Conservation (phyloP, 2,329 filamentous ascomycete species). For the Colletotrichum navitas region DNA sequence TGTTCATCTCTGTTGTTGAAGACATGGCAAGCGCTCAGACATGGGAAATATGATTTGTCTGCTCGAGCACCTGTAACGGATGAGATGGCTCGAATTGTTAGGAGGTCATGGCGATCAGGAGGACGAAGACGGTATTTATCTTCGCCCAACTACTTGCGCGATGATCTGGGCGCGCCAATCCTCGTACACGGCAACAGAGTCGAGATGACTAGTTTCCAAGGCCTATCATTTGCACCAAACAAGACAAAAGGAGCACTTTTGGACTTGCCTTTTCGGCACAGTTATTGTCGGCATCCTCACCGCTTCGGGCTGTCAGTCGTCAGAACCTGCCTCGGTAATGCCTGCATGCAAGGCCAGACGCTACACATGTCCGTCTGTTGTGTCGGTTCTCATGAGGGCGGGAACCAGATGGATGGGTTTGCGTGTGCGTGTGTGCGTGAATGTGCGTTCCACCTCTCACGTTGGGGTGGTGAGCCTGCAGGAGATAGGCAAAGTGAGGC, state of each 20-base stretch:
- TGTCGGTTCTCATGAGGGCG: conserved; percentile 29
- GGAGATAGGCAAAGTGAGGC: conserved; percentile 43
- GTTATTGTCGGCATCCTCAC: conserved; percentile 34
- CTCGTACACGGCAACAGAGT: conserved; percentile 21
- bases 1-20: conserved; percentile 59
- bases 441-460: conserved; percentile 26
- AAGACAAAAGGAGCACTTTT: conserved; percentile 35
- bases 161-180: conserved; percentile 28
- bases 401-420: conserved; percentile 29
- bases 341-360: conserved; percentile 38
- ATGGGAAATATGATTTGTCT: conserved; percentile 23
- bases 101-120: conserved; percentile 32
- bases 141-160: conserved; percentile 12
- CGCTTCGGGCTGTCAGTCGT: conserved; percentile 36
- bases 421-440: conserved; percentile 6
- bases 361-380: conserved; percentile 34
- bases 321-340: conserved; percentile 32
- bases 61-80: conserved; percentile 4
- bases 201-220: conserved; percentile 33
- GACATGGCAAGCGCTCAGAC: conserved; percentile 26
- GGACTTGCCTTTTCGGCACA: conserved; percentile 35
- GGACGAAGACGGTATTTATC: conserved; percentile 42
- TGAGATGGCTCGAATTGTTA: conserved; percentile 17
- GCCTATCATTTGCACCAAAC: conserved; percentile 38
- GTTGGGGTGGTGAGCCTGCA: conserved; percentile 38